Conservation (phyloP, 2,329 filamentous ascomycete genomes). For the Bipolaris gigantea region DNA sequence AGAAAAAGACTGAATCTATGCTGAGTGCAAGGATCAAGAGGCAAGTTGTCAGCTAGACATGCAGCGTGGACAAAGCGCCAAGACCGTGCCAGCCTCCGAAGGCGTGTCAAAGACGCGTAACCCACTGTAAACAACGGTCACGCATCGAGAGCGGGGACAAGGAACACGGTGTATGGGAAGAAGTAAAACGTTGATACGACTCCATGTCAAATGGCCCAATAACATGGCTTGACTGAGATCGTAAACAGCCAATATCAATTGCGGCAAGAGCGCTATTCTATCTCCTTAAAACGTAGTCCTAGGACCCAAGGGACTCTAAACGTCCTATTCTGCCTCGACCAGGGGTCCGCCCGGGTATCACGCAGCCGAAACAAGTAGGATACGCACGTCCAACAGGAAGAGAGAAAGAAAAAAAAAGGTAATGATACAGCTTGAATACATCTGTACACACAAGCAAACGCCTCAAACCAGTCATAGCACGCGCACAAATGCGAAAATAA, state of each 20-base stretch:
- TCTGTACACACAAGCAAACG: constrained; percentile 16
- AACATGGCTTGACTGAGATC: neutral
- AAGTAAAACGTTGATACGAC: neutral
- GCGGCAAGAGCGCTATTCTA: constrained; percentile 10
- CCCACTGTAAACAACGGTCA: neutral
- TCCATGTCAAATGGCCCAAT: neutral
- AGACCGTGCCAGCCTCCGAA: constrained; percentile 8
- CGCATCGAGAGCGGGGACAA: neutral
- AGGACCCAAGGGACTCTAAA: constrained; percentile 11
- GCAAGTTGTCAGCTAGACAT: constrained; percentile 4
- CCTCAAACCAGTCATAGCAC: constrained; percentile 23
- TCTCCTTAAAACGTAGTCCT: constrained; percentile 2
- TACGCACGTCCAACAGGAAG: constrained; percentile 17
- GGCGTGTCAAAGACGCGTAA: constrained; percentile 6
- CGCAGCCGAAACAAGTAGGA: constrained; percentile 25
- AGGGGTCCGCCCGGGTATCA: constrained; percentile 33
- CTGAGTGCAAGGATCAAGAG: neutral
- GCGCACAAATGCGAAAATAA: constrained; percentile 1
- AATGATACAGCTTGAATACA: constrained; percentile 17
- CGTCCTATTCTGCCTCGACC: constrained; percentile 10
- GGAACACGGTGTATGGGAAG: neutral
- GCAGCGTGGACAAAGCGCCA: constrained; percentile 10
- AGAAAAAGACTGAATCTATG: neutral
- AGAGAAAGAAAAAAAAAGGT: too few species aligned
- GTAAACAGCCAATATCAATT: constrained; percentile 9